Evolutionary conservation across 371 early-diverging fungal species (phyloP).

Genomic region (Gilbertella persicaria): DNA sequence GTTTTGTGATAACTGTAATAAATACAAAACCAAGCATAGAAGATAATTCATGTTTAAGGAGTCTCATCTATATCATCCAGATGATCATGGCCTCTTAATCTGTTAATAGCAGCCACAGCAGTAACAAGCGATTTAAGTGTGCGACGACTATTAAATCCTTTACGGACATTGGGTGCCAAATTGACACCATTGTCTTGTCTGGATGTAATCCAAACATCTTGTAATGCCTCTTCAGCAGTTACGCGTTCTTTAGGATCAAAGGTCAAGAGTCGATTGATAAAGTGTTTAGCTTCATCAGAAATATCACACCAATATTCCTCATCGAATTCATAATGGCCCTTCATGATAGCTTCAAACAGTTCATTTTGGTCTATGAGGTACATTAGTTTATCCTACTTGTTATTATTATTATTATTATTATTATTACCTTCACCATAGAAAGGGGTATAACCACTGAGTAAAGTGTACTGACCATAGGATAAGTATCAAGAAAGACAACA

Average conservation of each 20-base stretch:
- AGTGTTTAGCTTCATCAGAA: slow-evolving; percentile 77
- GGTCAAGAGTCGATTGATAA: slow-evolving; percentile 69
- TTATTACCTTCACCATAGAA: slow-evolving; percentile 75
- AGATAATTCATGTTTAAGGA: too few species aligned
- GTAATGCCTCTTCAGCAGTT: slow-evolving; percentile 74
- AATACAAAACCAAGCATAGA: slow-evolving; percentile 24
- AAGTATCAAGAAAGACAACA: neutral
- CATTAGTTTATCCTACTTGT: neutral
- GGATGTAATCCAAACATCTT: slow-evolving; percentile 65
- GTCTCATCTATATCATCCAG: too few species aligned
- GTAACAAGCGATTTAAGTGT: slow-evolving; percentile 28
- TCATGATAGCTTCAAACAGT: slow-evolving; percentile 62
- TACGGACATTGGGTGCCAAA: slow-evolving; percentile 34
- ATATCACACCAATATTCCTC: slow-evolving; percentile 78
- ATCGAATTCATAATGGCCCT: slow-evolving; percentile 69
- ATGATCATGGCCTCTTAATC: slow-evolving; percentile 7
- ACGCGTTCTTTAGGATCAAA: slow-evolving; percentile 68
- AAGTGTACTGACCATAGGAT: slow-evolving; percentile 55
- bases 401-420: neutral
- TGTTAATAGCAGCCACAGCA: slow-evolving; percentile 25
- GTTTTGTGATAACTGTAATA: slow-evolving; percentile 82
- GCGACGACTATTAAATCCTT: slow-evolving; percentile 28
- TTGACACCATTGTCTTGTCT: slow-evolving; percentile 18
- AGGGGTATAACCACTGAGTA: slow-evolving; percentile 90
- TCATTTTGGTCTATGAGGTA: slow-evolving; percentile 47